Evolutionary conservation across 163 green algal species (phyloP), one percentile per base, ranked within the genome.

Genomic region (Chlorella variabilis): DNA sequence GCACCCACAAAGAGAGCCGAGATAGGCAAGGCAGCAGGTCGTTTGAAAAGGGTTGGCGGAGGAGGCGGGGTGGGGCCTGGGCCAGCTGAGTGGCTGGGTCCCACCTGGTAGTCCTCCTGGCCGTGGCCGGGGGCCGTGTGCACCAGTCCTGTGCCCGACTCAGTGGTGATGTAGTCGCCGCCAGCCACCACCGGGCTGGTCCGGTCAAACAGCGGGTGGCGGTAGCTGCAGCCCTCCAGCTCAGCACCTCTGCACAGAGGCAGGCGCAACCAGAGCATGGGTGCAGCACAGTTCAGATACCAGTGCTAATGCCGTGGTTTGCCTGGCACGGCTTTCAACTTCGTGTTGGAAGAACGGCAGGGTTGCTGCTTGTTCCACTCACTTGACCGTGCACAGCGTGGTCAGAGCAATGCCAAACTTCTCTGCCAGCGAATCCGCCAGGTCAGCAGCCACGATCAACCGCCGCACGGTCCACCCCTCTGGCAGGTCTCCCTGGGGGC

Each of bases 131-230:
- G 97, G 6, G 97, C 97, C 3, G 84, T 89, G 92, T 99, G 89
- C 83, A 96, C 93, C 41, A 96, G 83, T 13, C 94, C 94, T n/a
- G 95, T 97, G 42, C 95, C 96, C 21, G 84, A 89, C 41, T 99
- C 97, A 0, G 95, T 98, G 29, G 97, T 99, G 91, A 99, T 98
- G 92, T 99, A 99, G 68, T 99, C 97, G 1, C 96, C 96, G 3
- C 96, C 96, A 31, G 98, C 80, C 18, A 99, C 93, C 42, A 99
- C 89, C 38, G 88, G 87, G 61, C 67, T 84, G 3, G 45, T 70
- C 36, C 93, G 83, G 18, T 91, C 91, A 62, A 91, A 96, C 56
- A 99, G 84, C 31, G 97, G 96, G 89, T 98, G 95, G 13, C 74
- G 83, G 89, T 99, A 99, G 7, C 36, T 90, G 84, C 86, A 91